phyloP scores from a whole-genome alignment of 176 grass and related monocot species.

The Chrysopogon serrulatus region DNA sequence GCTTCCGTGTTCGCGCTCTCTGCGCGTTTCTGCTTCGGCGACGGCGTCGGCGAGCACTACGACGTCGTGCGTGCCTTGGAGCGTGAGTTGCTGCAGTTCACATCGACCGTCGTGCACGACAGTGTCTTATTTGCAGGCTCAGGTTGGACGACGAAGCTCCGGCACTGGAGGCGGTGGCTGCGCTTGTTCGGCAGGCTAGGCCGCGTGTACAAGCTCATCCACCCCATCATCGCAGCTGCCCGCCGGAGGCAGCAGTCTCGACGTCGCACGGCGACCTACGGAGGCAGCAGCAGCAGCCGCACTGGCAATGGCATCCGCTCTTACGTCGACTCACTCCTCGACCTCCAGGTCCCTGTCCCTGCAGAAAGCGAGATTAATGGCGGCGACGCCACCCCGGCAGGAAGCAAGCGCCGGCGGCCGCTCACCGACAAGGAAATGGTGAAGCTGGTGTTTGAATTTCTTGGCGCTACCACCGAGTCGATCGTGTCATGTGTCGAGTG shows the following conservation, averaged over 20 bases:
- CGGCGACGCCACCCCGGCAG: background rate
- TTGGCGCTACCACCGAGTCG: background rate
- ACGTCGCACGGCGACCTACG: too few species aligned
- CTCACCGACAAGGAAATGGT: background rate
- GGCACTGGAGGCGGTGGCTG: background rate
- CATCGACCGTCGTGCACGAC: background rate
- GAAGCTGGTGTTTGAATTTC: background rate
- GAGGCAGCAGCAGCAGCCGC: too few species aligned
- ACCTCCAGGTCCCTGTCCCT: background rate
- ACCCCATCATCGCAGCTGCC: background rate
- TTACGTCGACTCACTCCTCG: background rate
- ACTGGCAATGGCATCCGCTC: background rate
- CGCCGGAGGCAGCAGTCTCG: background rate
- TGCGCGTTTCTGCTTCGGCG: background rate
- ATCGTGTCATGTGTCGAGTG: background rate
- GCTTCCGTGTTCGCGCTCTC: background rate
- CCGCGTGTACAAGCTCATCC: background rate
- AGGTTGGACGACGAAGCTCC: background rate
- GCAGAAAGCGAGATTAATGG: too few species aligned
- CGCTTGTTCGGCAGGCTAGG: background rate
- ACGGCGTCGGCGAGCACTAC: background rate
- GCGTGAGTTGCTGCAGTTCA: background rate
- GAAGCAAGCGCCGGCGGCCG: background rate
- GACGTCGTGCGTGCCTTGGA: background rate
- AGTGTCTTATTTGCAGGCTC: background rate